Base-by-base conservation (phyloP, 495 filamentous ascomycete genomes). In the Penicillium coffeae region DNA sequence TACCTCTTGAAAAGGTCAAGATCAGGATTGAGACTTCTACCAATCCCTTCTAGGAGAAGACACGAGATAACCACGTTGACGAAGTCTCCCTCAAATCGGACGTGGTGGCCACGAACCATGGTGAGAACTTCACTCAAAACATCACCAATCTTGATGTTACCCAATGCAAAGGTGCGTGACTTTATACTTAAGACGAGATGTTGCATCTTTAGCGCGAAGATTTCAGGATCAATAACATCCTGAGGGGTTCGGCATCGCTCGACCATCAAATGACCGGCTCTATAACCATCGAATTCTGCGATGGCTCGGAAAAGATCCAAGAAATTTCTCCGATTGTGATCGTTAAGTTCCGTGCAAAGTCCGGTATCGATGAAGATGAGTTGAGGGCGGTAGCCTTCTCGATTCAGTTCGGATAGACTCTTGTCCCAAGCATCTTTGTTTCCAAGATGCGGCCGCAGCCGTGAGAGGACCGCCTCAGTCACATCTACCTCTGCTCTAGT, bases 51-150 rank as follows among this genome's bases (percentile, higher is more conserved):
- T 1, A 99, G 74, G 1, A 99, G 74, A 32, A 99, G 74, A 40
- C 96, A 96, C 25, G 87, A 92, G 45, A 99, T 87, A 14, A 99
- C 92, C 2, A 99, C 93, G 59, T 99, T 99, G 45, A 97, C 92
- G 65, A 96, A 99, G 62, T 99, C 94, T 2, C 94, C 94, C 60
- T 97, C 94, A 25, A 99, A 79, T 8, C 94, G 79, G 2, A 99
- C 94, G 59, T 99, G 94, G 61, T 99, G 92, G 13, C 74, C 72
- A 21, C 94, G 82, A 37, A 99, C 94, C 91, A 99, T 97, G 34
- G 73, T 74, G 20, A 99, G 71, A 7, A 97, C 92, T 49, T 95
- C 80, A 53, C 89, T 89, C 12, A 99, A 66, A 20, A 99, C 86
- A 58, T 99, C 94, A 1, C 93, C 94, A 55, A 99, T 96, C 68